A percentile compares a stretch with the other conserved stretches of the same genome.
Conservation (phyloP, 2,329 filamentous ascomycete genomes). For the Clonostachys rhizophaga region DNA sequence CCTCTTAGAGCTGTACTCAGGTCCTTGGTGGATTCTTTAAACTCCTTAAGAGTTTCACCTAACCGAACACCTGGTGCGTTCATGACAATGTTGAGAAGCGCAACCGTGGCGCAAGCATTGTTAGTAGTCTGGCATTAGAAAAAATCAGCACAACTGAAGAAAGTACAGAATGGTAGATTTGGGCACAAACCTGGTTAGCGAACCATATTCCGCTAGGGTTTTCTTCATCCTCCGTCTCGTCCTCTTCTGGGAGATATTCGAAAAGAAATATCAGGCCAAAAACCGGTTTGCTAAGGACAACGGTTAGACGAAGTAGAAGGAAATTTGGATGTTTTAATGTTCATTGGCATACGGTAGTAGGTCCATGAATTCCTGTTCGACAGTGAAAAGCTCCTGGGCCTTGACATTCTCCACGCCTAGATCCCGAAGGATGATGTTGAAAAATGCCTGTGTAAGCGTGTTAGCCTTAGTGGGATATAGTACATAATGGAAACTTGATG, state of each 20-base stretch:
- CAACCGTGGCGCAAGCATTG: constrained; percentile 90
- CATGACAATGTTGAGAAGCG: constrained; percentile 89
- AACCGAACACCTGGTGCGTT: constrained; percentile 66
- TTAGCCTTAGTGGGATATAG: neutral
- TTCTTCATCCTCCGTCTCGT: constrained; percentile 48
- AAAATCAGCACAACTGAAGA: constrained; percentile 5
- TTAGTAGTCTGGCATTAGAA: constrained; percentile 54
- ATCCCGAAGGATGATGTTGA: constrained; percentile 78
- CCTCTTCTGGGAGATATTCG: constrained; percentile 55
- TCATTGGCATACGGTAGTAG: constrained; percentile 50
- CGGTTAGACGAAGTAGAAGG: neutral
- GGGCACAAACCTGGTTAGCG: constrained; percentile 68
- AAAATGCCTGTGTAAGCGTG: constrained; percentile 58
- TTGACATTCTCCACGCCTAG: constrained; percentile 71
- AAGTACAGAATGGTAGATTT: constrained; percentile 8
- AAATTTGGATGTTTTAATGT: neutral
- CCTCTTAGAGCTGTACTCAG: constrained; percentile 73
- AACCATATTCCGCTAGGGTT: constrained; percentile 73
- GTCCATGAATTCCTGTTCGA: constrained; percentile 64
- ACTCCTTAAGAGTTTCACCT: constrained; percentile 63
- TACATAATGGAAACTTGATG: no score
- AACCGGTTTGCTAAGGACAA: constrained; percentile 49
- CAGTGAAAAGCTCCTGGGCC: constrained; percentile 69
- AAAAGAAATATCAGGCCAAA: constrained; percentile 90
- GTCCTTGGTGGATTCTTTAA: constrained; percentile 66